phyloP scores from a whole-genome alignment of 305 asterid genomes.

The Fraxinus sp. region DNA sequence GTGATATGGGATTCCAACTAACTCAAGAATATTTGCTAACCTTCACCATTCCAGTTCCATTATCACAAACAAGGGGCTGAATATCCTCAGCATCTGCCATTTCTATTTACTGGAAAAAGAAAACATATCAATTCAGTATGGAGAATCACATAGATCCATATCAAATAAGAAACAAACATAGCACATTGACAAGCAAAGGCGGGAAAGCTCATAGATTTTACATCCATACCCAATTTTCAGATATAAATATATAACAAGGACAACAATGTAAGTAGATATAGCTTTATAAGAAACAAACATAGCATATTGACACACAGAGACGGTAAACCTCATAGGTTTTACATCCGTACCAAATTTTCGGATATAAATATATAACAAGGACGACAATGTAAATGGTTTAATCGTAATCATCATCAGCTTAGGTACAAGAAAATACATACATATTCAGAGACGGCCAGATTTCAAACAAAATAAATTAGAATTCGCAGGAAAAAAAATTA shows the following conservation, averaged over 20 bases:
- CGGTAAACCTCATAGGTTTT: background rate
- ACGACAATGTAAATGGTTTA: background rate
- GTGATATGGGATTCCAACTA: background rate
- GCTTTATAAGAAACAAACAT: background rate
- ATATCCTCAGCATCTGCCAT: conserved; percentile 2
- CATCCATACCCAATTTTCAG: background rate
- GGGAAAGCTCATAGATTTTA: background rate
- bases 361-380: background rate
- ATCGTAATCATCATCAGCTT: background rate
- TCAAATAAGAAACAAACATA: background rate
- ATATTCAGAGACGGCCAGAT: background rate
- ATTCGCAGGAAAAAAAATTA: background rate
- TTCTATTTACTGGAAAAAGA: background rate
- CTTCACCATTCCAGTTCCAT: conserved; percentile 8
- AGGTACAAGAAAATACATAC: background rate
- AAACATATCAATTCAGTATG: background rate
- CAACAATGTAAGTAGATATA: background rate
- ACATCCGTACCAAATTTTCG: background rate
- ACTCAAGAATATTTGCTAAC: background rate
- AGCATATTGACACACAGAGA: background rate
- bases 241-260: background rate
- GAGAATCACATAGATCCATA: background rate
- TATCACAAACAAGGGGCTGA: conserved; percentile 2
- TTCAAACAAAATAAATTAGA: background rate
- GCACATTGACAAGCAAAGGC: background rate